Conservation (phyloP, 2,329 filamentous ascomycete genomes). For the Fusarium nygamai region DNA sequence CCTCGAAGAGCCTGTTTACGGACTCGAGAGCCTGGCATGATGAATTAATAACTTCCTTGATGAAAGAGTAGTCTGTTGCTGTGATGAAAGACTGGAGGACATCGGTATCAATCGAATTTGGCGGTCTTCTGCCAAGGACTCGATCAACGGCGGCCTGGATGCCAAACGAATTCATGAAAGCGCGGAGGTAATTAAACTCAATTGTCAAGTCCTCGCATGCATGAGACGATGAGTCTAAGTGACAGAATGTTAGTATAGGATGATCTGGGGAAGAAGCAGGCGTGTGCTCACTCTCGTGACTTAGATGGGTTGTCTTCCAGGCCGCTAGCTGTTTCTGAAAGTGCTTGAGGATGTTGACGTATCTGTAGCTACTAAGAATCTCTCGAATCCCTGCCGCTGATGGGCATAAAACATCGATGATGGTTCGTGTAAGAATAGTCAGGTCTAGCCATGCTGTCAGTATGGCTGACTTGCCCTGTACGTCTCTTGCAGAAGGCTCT, state of each 20-base stretch:
- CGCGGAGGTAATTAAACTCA: slow-evolving; percentile 58
- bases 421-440: slow-evolving; percentile 14
- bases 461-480: not conserved
- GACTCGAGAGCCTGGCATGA: slow-evolving; percentile 62
- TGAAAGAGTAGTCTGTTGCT: slow-evolving; percentile 63
- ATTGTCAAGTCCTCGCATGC: slow-evolving; percentile 36
- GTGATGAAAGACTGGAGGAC: slow-evolving; percentile 50
- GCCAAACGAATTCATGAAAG: slow-evolving; percentile 58
- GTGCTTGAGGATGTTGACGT: slow-evolving; percentile 25
- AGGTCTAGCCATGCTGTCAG: slow-evolving; percentile 18
- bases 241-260: rapidly evolving
- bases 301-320: slow-evolving; percentile 13
- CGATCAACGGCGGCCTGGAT: slow-evolving; percentile 66
- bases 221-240: not conserved
- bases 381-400: slow-evolving; percentile 45
- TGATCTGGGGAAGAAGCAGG: rapidly evolving
- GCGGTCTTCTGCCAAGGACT: slow-evolving; percentile 28
- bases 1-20: slow-evolving; percentile 58
- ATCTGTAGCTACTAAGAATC: not conserved
- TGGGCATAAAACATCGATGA: slow-evolving; percentile 50
- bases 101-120: not conserved
- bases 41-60: slow-evolving; percentile 64
- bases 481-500: not conserved
- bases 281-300: not conserved
- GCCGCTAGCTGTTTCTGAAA: slow-evolving; percentile 20